A percentile compares a stretch with the other conserved stretches of the same genome.
Evolutionary conservation across 306 rosid genomes (phyloP).

Genomic region (Trifolium fragiferum): DNA sequence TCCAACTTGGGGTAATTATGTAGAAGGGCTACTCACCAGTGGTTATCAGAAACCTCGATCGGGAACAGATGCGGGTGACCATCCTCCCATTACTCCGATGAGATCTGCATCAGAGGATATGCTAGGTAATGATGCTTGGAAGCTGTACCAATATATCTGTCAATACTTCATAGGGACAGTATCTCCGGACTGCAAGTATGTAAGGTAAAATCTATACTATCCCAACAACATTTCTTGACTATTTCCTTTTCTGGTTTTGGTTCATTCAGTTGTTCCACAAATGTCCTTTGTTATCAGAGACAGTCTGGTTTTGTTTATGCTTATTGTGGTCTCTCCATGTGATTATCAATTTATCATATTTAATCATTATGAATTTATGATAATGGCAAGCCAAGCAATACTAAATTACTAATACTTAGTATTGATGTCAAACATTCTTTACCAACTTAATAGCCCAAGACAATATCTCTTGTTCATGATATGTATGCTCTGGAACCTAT

Average conservation of each 20-base stretch:
- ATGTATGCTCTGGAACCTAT: slow-evolving; percentile 24
- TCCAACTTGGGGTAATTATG: slow-evolving; percentile 77
- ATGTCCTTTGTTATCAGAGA: slow-evolving; percentile 16
- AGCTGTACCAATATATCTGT: slow-evolving; percentile 86
- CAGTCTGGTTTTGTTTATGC: slow-evolving; percentile 28
- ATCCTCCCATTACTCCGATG: slow-evolving; percentile 98
- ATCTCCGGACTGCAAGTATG: slow-evolving; percentile 91
- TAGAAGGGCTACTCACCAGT: slow-evolving; percentile 60
- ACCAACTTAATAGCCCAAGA: slow-evolving; percentile 21
- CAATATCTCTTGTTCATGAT: slow-evolving; percentile 33
- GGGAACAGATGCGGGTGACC: slow-evolving; percentile 94
- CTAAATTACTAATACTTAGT: slow-evolving; percentile 13
- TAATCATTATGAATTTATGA: slow-evolving; percentile 15
- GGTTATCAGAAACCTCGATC: slow-evolving; percentile 77
- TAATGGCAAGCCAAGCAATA: slow-evolving; percentile 22
- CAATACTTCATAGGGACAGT: slow-evolving; percentile 89
- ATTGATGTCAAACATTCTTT: slow-evolving; percentile 10
- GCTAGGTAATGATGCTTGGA: slow-evolving; percentile 91
- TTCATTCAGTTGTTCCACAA: slow-evolving; percentile 38
- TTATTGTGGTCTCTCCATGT: slow-evolving; percentile 24
- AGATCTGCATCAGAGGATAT: slow-evolving; percentile 76
- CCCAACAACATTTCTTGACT: slow-evolving; percentile 17
- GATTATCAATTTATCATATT: too few species aligned
- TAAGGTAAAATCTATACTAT: slow-evolving; percentile 56
- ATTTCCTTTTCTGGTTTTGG: slow-evolving; percentile 31